Evolutionary conservation across 2,329 filamentous ascomycete genomes (phyloP).

Genomic region (Alternaria atra): DNA sequence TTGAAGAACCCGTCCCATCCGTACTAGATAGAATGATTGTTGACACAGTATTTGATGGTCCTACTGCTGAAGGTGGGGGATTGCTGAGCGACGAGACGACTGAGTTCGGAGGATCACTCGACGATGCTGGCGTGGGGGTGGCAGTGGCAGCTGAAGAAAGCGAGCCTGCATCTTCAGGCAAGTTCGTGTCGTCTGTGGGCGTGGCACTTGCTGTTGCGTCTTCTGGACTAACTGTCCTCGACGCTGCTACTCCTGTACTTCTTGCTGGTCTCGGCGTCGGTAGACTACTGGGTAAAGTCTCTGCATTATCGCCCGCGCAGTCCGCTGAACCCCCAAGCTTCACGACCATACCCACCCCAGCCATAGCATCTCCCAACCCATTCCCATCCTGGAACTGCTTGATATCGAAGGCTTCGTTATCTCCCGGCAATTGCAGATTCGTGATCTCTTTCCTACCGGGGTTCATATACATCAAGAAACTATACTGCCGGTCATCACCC

Average conservation of each 20-base stretch:
- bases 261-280: slow-evolving; percentile 10
- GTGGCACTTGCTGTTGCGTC: background rate
- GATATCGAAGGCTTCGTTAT: slow-evolving; percentile 39
- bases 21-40: slow-evolving; percentile 10
- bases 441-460: slow-evolving; percentile 32
- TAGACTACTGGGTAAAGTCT: slow-evolving; percentile 13
- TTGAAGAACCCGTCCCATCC: slow-evolving; percentile 5
- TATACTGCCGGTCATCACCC: slow-evolving; percentile 43
- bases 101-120: background rate
- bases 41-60: slow-evolving; percentile 5
- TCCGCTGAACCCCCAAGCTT: slow-evolving; percentile 38
- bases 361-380: slow-evolving; percentile 37
- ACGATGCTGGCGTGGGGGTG: background rate
- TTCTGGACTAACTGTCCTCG: background rate
- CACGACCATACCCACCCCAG: slow-evolving; percentile 47
- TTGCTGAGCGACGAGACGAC: background rate
- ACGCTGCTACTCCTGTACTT: background rate
- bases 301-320: slow-evolving; percentile 21
- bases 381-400: slow-evolving; percentile 43
- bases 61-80: slow-evolving; percentile 1
- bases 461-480: slow-evolving; percentile 45
- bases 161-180: background rate
- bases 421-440: slow-evolving; percentile 34
- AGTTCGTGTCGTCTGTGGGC: background rate
- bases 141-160: slow-evolving; percentile 1